phyloP scores from a whole-genome alignment of 2,329 filamentous ascomycete species.

The Chaetothyriales sp. region DNA sequence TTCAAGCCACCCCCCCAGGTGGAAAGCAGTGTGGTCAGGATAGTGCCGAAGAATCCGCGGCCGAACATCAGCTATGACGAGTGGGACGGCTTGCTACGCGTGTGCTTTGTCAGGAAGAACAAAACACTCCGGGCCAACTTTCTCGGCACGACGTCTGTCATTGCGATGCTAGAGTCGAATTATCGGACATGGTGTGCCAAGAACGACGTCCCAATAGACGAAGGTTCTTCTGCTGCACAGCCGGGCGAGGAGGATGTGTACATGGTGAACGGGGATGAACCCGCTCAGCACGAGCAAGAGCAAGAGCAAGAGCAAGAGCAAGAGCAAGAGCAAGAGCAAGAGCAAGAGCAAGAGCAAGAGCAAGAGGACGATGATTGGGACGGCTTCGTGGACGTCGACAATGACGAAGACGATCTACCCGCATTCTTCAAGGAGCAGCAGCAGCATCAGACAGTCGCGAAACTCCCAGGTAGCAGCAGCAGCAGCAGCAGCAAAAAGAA shows the following conservation, averaged over 20 bases:
- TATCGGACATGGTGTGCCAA: constrained; percentile 84
- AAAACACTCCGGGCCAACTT: constrained; percentile 74
- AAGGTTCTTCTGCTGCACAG: constrained; percentile 34
- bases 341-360: constrained; percentile 22
- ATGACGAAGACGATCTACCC: constrained; percentile 52
- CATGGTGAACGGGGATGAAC: constrained; percentile 23
- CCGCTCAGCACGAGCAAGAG: constrained; percentile 9
- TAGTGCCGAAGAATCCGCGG: constrained; percentile 73
- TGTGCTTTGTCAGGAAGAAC: constrained; percentile 80
- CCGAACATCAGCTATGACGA: constrained; percentile 88
- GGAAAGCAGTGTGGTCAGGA: constrained; percentile 77
- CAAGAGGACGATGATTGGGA: constrained; percentile 31
- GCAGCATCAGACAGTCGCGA: constrained; percentile 20
- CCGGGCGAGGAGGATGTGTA: constrained; percentile 20
- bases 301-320: constrained; percentile 33
- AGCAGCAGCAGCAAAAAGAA: constrained; percentile 40
- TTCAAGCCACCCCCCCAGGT: constrained; percentile 91
- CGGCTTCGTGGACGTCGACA: constrained; percentile 22
- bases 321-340: constrained; percentile 35
- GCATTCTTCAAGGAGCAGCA: constrained; percentile 63
- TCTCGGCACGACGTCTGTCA: constrained; percentile 64
- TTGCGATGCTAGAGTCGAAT: constrained; percentile 73
- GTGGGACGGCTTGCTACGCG: constrained; percentile 77
- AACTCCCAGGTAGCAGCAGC: constrained; percentile 33
- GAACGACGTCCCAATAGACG: constrained; percentile 66